These are phyloP conservation scores for Suhomyces anneliseae DNA, from an alignment of 1,139 yeast genomes.

Conservation along the genomic window DNA sequence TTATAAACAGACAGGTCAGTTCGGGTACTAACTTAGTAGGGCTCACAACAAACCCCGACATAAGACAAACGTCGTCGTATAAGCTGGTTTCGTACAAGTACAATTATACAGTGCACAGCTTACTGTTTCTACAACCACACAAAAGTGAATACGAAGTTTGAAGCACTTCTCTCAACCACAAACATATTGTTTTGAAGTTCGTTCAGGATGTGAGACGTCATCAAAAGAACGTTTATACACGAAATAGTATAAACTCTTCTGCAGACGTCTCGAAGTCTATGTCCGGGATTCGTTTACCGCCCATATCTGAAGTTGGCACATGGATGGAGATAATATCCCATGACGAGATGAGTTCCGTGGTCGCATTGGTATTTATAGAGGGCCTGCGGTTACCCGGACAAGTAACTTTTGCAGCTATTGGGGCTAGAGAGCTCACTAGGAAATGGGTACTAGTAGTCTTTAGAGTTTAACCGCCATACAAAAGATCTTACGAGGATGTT, in stretches of 20 bases:
- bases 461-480: too few species aligned
- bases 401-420: conserved; percentile 2
- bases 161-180: too few species aligned
- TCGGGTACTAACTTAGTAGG: too few species aligned
- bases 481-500: too few species aligned
- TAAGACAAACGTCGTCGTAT: too few species aligned
- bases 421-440: neutral
- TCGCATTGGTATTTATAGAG: neutral
- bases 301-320: conserved; percentile 41
- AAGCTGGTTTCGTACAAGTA: too few species aligned
- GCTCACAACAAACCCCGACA: too few species aligned
- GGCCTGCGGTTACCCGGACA: conserved; percentile 10
- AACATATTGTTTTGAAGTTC: neutral
- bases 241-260: conserved; percentile 35
- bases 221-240: conserved; percentile 39
- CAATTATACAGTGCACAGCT: too few species aligned
- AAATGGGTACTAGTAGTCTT: neutral
- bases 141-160: too few species aligned
- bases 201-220: conserved; percentile 34
- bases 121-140: too few species aligned
- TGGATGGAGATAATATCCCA: conserved; percentile 48
- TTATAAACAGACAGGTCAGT: too few species aligned
- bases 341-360: neutral
- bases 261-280: conserved; percentile 35
- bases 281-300: conserved; percentile 52